Conservation (phyloP, 2,329 filamentous ascomycete species). For the Boeremia exigua region DNA sequence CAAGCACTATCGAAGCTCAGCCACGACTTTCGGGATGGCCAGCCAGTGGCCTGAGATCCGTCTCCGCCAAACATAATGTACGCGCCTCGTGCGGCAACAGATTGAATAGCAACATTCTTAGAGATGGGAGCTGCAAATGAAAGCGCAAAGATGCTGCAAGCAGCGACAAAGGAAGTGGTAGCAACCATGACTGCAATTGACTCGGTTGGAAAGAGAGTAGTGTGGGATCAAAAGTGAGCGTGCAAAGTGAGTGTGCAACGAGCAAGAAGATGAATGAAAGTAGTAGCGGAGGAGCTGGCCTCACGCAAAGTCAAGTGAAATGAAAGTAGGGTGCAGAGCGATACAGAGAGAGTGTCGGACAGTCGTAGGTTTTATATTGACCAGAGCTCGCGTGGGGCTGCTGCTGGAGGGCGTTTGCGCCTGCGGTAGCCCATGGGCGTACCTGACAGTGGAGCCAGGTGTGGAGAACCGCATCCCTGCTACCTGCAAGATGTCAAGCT, state of each 20-base stretch:
- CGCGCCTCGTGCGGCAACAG: slow-evolving; percentile 25
- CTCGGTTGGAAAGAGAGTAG: background rate
- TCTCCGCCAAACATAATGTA: slow-evolving; percentile 45
- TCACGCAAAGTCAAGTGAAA: slow-evolving; percentile 7
- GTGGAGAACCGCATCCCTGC: background rate
- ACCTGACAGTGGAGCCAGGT: slow-evolving; percentile 9
- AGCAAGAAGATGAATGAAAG: slow-evolving; percentile 7
- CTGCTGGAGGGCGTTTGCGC: slow-evolving; percentile 6
- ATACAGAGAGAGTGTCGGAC: slow-evolving; percentile 3
- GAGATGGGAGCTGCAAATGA: slow-evolving; percentile 31
- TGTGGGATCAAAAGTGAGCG: background rate
- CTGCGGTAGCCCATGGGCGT: slow-evolving; percentile 3
- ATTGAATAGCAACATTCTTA: slow-evolving; percentile 10
- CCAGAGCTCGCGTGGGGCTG: background rate
- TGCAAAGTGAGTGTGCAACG: background rate
- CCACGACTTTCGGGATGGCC: slow-evolving; percentile 47
- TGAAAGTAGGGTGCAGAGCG: background rate
- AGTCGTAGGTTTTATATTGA: slow-evolving; percentile 11
- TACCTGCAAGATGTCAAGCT: slow-evolving; percentile 4
- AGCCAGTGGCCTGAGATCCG: slow-evolving; percentile 44
- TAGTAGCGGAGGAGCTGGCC: slow-evolving; percentile 13
- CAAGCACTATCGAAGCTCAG: slow-evolving; percentile 44
- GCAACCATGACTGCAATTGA: slow-evolving; percentile 22
- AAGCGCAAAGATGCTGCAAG: slow-evolving; percentile 38
- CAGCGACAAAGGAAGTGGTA: slow-evolving; percentile 28